Conservation (phyloP, 352 stramenopile genomes). For the Globisporangium alternatum region DNA sequence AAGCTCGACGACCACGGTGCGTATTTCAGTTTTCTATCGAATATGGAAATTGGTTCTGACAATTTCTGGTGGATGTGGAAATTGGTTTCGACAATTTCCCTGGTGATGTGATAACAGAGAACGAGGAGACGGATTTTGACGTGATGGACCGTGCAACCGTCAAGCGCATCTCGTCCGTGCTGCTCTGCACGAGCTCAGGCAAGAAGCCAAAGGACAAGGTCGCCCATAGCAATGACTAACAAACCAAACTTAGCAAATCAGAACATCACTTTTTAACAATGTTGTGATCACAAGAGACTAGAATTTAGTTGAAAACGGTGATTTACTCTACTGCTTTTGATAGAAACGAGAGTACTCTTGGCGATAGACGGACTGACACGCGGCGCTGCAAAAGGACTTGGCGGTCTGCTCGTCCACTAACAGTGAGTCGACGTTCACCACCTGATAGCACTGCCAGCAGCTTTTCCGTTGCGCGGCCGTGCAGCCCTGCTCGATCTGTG, state of each 20-base stretch:
- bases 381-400: constrained; percentile 50
- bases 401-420: constrained; percentile 39
- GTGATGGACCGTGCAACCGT: constrained; percentile 80
- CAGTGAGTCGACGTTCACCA: constrained; percentile 40
- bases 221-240: neutral
- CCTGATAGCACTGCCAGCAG: constrained; percentile 82
- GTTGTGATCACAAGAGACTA: neutral
- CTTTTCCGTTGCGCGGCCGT: constrained; percentile 44
- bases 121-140: constrained; percentile 53
- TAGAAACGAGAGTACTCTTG: constrained; percentile 66
- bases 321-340: constrained; percentile 12
- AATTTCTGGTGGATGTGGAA: neutral
- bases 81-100: too few relatives aligned
- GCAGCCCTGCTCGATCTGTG: constrained; percentile 51
- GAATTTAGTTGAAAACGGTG: neutral
- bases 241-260: neutral
- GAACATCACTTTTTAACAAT: neutral
- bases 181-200: constrained; percentile 51
- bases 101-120: constrained; percentile 24
- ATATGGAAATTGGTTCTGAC: neutral
- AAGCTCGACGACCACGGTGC: constrained; percentile 38
- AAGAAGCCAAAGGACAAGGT: constrained; percentile 49
- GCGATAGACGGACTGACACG: constrained; percentile 38
- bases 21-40: neutral
- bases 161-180: constrained; percentile 73